These are phyloP conservation scores for Torulaspora indica DNA, from an alignment of 805 yeast species.

Conservation along the genomic window DNA sequence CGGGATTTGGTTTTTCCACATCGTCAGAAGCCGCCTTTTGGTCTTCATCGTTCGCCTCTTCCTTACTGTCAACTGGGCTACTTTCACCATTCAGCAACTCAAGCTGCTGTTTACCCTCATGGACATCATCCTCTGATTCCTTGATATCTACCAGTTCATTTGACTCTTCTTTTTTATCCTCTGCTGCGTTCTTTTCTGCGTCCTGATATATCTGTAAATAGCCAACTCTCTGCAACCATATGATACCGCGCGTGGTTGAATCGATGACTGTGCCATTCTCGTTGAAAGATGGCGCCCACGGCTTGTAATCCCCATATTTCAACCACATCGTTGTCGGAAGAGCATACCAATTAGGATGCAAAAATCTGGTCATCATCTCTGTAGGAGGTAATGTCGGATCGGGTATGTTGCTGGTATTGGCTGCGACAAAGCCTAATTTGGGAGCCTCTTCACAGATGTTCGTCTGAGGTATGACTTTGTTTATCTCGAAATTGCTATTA, in stretches of 20 bases:
- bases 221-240: slow-evolving; percentile 54
- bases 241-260: slow-evolving; percentile 46
- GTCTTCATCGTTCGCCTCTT: neutral
- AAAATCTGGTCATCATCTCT: slow-evolving; percentile 49
- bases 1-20: neutral
- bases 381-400: slow-evolving; percentile 49
- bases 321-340: slow-evolving; percentile 66
- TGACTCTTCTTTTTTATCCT: slow-evolving; percentile 9
- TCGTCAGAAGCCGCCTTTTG: neutral
- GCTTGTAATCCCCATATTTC: slow-evolving; percentile 43
- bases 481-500: slow-evolving; percentile 54
- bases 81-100: slow-evolving; percentile 6
- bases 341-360: slow-evolving; percentile 62
- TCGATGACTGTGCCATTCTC: slow-evolving; percentile 53
- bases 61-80: neutral
- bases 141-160: slow-evolving; percentile 7
- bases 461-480: slow-evolving; percentile 59
- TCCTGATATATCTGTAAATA: slow-evolving; percentile 35
- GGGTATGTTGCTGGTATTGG: slow-evolving; percentile 42
- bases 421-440: slow-evolving; percentile 45
- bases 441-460: slow-evolving; percentile 37
- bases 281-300: slow-evolving; percentile 65
- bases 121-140: slow-evolving; percentile 6
- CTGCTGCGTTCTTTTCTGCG: slow-evolving; percentile 12
- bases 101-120: slow-evolving; percentile 7